Base-by-base conservation (phyloP, 768 basidiomycete species). In the Brasilioporus rufonigricans region DNA sequence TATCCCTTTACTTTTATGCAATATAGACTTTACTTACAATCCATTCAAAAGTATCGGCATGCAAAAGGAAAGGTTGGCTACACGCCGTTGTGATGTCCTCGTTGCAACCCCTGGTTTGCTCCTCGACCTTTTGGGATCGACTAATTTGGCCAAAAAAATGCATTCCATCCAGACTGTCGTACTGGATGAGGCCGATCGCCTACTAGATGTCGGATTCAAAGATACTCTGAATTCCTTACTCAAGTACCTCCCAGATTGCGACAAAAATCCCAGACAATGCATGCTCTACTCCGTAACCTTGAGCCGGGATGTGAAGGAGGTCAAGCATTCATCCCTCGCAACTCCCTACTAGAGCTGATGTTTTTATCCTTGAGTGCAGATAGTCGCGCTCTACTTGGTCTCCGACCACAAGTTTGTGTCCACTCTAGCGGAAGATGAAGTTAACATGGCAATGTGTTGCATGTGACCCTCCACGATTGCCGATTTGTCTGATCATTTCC, bases 61-160 rank as follows among this genome's bases (percentile, higher is more conserved):
- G 48, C 66, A 70, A 49, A 67, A 63, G 44, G 67, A 61, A 21
- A 68, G 55, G 26, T 53, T 76, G 8, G 63, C 60, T 13, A 56
- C 59, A 2, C 53, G 53, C 5, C 73, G 70, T 24, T 73, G 73
- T 27, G 75, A 87, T 59, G 77, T 91, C 40, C 76, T 91, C 36
- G 80, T 89, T 33, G 86, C 86, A 11, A 90, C 89, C 3, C 89
- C 89, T 4, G 89, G 89, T 47, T 78, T 89, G n/a, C 74, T 91
- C 52, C 74, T 83, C 56, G 89, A 90, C 67, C 84, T 87, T 63
- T 69, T 90, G 39, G 77, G 80, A 61, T 82, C 77, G 36, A 67
- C 72, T 24, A 48, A 63, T 41, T 65, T 83, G 48, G 58, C 57
- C 11, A 52, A 69, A 33, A 70, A 73, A 35, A 65, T 86, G 44